These are phyloP conservation scores for Nephromyces sp. DNA, from an alignment of 169 alveolate species.

Conservation along the genomic window DNA sequence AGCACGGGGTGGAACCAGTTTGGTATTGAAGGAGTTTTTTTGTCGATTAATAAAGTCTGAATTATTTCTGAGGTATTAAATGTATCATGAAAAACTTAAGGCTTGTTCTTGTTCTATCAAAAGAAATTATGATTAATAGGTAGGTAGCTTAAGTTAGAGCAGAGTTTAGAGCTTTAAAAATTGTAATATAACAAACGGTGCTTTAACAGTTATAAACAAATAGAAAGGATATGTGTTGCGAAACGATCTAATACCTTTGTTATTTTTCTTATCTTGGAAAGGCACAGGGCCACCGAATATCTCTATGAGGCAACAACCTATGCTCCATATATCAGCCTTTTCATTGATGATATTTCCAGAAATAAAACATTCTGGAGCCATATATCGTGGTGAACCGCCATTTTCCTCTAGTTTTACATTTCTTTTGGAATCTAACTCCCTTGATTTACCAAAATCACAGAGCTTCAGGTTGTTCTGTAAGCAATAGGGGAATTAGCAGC, in stretches of 20 bases:
- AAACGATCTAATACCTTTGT: slow-evolving; percentile 45
- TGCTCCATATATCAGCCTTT: slow-evolving; percentile 62
- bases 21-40: background rate
- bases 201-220: no score
- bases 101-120: no score
- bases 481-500: no score
- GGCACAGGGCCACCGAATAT: slow-evolving; percentile 64
- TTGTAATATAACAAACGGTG: no score
- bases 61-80: background rate
- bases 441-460: slow-evolving; percentile 66
- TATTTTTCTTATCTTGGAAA: slow-evolving; percentile 48
- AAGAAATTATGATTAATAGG: no score
- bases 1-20: background rate
- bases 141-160: background rate
- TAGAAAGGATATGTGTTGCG: no score
- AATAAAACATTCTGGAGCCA: slow-evolving; percentile 70
- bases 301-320: slow-evolving; percentile 64
- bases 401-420: slow-evolving; percentile 56
- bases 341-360: slow-evolving; percentile 51
- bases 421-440: slow-evolving; percentile 41
- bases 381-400: slow-evolving; percentile 69
- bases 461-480: slow-evolving; percentile 46
- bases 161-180: background rate
- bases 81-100: background rate
- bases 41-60: background rate